Evolutionary conservation across 345 rosid species (phyloP).

Genomic region (Eucalyptus erythrocorys): DNA sequence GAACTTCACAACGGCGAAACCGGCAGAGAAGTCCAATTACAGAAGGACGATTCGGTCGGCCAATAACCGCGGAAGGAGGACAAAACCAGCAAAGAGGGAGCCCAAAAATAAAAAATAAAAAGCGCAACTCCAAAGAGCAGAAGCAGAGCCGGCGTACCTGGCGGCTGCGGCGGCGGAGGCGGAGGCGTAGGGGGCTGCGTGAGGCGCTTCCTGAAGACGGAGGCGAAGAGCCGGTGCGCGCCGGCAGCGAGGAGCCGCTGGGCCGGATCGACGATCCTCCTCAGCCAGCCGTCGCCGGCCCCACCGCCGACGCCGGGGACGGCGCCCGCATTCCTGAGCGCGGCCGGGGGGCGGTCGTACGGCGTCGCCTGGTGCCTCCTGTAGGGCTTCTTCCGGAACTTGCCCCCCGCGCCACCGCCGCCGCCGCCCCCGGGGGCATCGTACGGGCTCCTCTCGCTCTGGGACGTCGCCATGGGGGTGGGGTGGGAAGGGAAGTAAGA

Average conservation of each 20-base stretch:
- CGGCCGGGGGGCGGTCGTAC: constrained; percentile 55
- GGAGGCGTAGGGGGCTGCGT: constrained; percentile 25
- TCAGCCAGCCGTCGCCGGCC: constrained; percentile 48
- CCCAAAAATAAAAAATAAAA: neutral
- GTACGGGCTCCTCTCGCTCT: neutral
- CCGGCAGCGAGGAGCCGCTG: constrained; percentile 64
- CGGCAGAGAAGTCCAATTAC: neutral
- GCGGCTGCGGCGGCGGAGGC: neutral
- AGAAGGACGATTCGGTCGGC: neutral
- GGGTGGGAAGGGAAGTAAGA: no score
- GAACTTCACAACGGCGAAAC: neutral
- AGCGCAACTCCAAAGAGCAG: neutral
- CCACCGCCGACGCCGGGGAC: constrained; percentile 1
- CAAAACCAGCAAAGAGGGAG: neutral
- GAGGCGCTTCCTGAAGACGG: constrained; percentile 70
- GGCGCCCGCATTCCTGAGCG: constrained; percentile 26
- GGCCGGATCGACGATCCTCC: constrained; percentile 91
- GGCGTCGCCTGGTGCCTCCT: constrained; percentile 52
- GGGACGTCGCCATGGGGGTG: neutral
- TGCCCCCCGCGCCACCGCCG: neutral
- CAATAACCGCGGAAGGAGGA: neutral
- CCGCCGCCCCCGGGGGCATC: neutral
- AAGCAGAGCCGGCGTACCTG: neutral
- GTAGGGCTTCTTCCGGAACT: constrained; percentile 16
- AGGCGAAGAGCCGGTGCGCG: constrained; percentile 66